Evolutionary conservation across 2,329 filamentous ascomycete species (phyloP).

Genomic region (Simplicillium aogashimaense): DNA sequence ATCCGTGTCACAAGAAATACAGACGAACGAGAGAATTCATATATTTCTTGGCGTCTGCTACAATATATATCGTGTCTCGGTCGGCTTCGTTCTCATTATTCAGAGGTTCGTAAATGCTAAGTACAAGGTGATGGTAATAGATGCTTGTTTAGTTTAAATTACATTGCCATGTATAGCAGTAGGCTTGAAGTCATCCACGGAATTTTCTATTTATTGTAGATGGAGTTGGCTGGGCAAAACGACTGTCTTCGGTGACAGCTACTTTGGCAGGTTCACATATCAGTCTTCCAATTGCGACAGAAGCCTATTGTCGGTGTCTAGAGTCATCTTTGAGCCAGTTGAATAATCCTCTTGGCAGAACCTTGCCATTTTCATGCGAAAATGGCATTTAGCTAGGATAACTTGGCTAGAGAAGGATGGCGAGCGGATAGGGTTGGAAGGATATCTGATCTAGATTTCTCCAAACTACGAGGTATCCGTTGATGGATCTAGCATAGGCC

Average conservation of each 20-base stretch:
- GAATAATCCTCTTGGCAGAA: slow-evolving; percentile 12
- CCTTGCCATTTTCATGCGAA: slow-evolving; percentile 24
- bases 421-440: slow-evolving; percentile 11
- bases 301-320: slow-evolving; percentile 12
- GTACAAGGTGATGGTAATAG: slow-evolving; percentile 14
- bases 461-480: slow-evolving; percentile 19
- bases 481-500: slow-evolving; percentile 17
- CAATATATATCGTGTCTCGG: no score
- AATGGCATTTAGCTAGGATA: slow-evolving; percentile 16
- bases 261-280: slow-evolving; percentile 15
- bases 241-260: slow-evolving; percentile 17
- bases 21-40: slow-evolving; percentile 14
- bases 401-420: slow-evolving; percentile 16
- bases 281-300: slow-evolving; percentile 13
- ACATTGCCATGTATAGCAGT: no score
- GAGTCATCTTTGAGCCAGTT: slow-evolving; percentile 5
- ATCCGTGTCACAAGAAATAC: slow-evolving; percentile 20
- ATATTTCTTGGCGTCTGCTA: no score
- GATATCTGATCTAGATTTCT: slow-evolving; percentile 26
- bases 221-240: slow-evolving; percentile 23
- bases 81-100: no score
- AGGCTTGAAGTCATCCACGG: no score
- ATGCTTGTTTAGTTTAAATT: no score
- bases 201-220: slow-evolving; percentile 20
- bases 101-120: slow-evolving; percentile 17